Evolutionary conservation across 2,329 filamentous ascomycete genomes (phyloP).

Genomic region (Erysiphe pulchra): DNA sequence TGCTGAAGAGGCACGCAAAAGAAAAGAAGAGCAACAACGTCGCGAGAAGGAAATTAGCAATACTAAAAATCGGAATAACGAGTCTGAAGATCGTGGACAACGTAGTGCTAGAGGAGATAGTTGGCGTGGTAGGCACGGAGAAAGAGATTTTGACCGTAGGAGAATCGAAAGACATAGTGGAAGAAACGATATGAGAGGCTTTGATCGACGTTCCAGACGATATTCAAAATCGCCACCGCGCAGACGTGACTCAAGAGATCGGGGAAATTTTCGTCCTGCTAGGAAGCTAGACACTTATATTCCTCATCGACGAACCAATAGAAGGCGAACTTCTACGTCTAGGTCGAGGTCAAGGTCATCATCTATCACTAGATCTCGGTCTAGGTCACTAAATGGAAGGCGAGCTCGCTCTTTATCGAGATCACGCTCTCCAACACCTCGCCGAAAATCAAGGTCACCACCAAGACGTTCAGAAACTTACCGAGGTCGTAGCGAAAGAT

Average conservation of each 20-base stretch:
- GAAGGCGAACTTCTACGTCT: slow-evolving; percentile 11
- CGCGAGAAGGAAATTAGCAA: slow-evolving; percentile 46
- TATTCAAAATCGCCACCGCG: slow-evolving; percentile 19
- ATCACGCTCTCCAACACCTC: slow-evolving; percentile 12
- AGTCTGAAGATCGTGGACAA: slow-evolving; percentile 23
- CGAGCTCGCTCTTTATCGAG: slow-evolving; percentile 10
- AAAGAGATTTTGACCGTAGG: slow-evolving; percentile 18
- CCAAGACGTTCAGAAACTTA: slow-evolving; percentile 8
- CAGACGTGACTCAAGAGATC: slow-evolving; percentile 15
- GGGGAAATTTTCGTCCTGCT: slow-evolving; percentile 12
- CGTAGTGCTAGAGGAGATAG: slow-evolving; percentile 17
- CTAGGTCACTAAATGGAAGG: slow-evolving; percentile 9
- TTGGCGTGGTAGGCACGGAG: slow-evolving; percentile 22
- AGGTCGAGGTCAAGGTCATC: slow-evolving; percentile 3
- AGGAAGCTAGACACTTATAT: slow-evolving; percentile 13
- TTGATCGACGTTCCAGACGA: slow-evolving; percentile 20
- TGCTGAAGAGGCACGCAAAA: slow-evolving; percentile 45
- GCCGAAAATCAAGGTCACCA: slow-evolving; percentile 11
- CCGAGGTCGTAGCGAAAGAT: slow-evolving; percentile 9
- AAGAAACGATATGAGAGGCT: slow-evolving; percentile 12
- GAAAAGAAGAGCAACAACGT: slow-evolving; percentile 43
- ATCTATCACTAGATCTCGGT: slow-evolving; percentile 7
- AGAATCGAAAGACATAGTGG: slow-evolving; percentile 15
- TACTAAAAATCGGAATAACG: slow-evolving; percentile 38
- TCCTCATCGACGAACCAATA: slow-evolving; percentile 12